phyloP scores from a whole-genome alignment of 441 rosid species.

The Erysimum cheiri region DNA sequence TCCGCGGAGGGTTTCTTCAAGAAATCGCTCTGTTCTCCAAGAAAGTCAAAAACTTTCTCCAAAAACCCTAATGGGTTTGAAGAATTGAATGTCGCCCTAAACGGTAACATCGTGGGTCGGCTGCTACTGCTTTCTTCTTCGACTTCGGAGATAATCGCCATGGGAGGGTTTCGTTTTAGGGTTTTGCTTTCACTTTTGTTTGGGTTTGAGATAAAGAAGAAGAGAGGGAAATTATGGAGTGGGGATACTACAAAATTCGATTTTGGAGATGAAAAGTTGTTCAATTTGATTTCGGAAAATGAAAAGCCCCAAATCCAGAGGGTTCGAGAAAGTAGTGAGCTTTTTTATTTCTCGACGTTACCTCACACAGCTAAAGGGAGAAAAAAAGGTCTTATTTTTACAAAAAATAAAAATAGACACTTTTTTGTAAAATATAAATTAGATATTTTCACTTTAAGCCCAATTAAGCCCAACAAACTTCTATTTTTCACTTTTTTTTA shows the following conservation, averaged over 20 bases:
- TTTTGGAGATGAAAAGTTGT: constrained; percentile 2
- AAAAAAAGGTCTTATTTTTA: too few species aligned
- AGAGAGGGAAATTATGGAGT: constrained; percentile 1
- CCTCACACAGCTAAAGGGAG: too few species aligned
- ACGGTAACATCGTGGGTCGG: constrained; percentile 53
- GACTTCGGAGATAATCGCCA: constrained; percentile 89
- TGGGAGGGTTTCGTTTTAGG: constrained; percentile 24
- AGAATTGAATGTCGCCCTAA: constrained; percentile 64
- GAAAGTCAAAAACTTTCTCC: constrained; percentile 66
- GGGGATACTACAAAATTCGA: neutral
- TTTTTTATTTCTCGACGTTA: too few species aligned
- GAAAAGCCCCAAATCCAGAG: constrained; percentile 16
- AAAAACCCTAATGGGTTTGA: constrained; percentile 66
- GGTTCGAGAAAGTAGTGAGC: constrained; percentile 22
- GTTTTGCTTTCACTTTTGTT: constrained; percentile 5
- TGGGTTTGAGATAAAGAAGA: neutral
- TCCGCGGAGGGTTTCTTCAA: constrained; percentile 58
- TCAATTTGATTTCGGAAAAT: neutral
- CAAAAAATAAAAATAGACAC: too few species aligned
- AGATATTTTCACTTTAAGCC: too few species aligned
- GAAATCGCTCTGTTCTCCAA: constrained; percentile 68
- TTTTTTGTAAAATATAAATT: too few species aligned
- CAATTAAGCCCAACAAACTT: too few species aligned
- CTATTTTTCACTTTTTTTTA: too few species aligned
- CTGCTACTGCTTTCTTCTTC: constrained; percentile 66